phyloP scores from a whole-genome alignment of 116 monocot genomes.

The Posidonia oceanica region DNA sequence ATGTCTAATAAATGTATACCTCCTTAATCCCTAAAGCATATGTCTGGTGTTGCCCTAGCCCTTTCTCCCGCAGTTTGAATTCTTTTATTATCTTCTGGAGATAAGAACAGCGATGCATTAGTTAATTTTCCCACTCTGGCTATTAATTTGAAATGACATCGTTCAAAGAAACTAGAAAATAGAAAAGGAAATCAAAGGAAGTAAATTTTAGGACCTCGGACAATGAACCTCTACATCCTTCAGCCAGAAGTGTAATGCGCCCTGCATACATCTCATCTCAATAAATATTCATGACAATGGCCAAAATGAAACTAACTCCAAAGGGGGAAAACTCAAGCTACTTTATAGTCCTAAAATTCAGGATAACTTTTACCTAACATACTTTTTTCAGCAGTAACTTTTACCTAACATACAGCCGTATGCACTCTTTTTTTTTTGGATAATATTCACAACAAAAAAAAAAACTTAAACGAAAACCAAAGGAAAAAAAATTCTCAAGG shows the following conservation, averaged over 20 bases:
- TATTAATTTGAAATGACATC: neutral
- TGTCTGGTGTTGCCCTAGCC: slow-evolving; percentile 81
- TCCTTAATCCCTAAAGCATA: slow-evolving; percentile 98
- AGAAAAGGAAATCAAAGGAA: neutral
- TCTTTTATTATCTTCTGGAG: slow-evolving; percentile 76
- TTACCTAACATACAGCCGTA: no score
- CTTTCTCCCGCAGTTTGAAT: slow-evolving; percentile 64
- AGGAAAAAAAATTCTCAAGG: no score
- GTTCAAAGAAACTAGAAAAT: slow-evolving; percentile 7
- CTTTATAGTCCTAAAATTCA: no score
- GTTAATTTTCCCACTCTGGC: neutral
- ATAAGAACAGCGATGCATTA: neutral
- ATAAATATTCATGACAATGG: neutral
- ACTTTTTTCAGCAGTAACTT: no score
- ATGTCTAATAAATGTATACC: slow-evolving; percentile 24
- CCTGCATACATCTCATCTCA: slow-evolving; percentile 41
- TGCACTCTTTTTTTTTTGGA: no score
- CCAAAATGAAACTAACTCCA: no score
- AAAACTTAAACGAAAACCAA: no score
- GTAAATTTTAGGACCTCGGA: slow-evolving; percentile 58
- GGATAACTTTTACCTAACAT: no score
- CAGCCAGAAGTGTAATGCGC: slow-evolving; percentile 76
- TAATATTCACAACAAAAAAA: no score
- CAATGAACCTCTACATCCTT: slow-evolving; percentile 98
- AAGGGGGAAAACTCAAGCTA: no score